Base-by-base conservation (phyloP, 768 basidiomycete species). In the Hemileccinum rubropunctum region DNA sequence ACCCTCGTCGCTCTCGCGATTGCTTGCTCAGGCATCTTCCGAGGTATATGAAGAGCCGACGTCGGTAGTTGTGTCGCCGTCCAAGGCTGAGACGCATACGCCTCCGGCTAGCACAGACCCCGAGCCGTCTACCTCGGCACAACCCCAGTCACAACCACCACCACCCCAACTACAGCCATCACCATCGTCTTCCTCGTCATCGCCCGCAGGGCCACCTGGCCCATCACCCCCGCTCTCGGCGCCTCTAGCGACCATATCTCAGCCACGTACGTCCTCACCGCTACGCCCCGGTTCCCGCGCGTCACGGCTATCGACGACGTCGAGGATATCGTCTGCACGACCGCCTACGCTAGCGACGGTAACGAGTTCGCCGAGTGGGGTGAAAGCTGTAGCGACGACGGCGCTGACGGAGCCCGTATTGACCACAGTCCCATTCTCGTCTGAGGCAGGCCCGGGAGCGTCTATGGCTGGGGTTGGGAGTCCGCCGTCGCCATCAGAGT, bases 1-100 rank as follows among this genome's bases (percentile, higher is more conserved):
- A 11, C 88, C 85, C 1, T 91, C 89, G 6, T 90, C 88, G 3
- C 73, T 92, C 52, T 91, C 89, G 13, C 80, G 87, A 23, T 71
- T 92, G 4, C 73, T 91, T 20, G 89, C 89, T 0, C 89, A 91
- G 58, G 90, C 89, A 4, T 69, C 75, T 17, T 62, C 73, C 20
- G 65, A 67, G 21, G 35, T 43, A n/a, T 14, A 47, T 34, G 79
- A 84, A 58, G 58, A 57, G 20, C 35, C 38, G 20, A 52, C 62
- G 12, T 48, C 65, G 1, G 68, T 66, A 11, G 62, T 50, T 28
- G 36, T 62, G 54, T 50, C 62, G 39, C 65, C 69, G 0, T 61
- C 68, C 34, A 58, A 58, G 53, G 57, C 54, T 44, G 63, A 62
- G 50, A 61, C 63, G 6, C 68, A 71, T 6, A 73, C 71, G 3